Evolutionary conservation across 345 rosid species (phyloP).

Genomic region (Cardamine resedifolia): DNA sequence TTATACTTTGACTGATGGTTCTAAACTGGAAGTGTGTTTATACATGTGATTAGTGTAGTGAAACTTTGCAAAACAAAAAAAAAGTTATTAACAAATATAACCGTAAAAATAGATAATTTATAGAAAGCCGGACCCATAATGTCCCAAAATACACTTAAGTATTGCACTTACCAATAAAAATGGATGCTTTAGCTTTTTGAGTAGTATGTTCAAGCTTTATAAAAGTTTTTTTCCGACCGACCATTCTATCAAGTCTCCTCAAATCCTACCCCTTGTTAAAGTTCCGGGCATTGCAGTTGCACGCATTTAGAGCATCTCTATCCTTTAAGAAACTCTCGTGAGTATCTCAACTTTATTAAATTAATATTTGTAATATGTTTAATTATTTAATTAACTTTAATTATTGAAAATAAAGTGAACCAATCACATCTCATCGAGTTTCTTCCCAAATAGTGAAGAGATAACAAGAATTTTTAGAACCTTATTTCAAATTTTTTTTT

Average conservation of each 20-base stretch:
- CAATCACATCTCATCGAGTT: too few species aligned
- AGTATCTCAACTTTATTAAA: too few species aligned
- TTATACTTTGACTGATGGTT: not conserved
- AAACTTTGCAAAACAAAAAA: not conserved
- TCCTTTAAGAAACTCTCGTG: too few species aligned
- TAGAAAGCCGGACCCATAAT: not conserved
- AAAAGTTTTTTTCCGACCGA: slow-evolving; percentile 21
- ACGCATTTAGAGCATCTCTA: too few species aligned
- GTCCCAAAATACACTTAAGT: slow-evolving; percentile 5
- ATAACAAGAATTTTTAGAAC: too few species aligned
- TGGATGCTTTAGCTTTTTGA: slow-evolving; percentile 8
- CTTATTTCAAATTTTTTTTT: too few species aligned
- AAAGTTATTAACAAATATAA: not conserved
- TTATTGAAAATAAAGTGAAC: too few species aligned
- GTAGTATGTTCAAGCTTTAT: not conserved
- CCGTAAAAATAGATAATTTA: not conserved
- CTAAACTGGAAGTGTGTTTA: not conserved
- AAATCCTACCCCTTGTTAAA: not conserved
- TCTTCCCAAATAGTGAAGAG: too few species aligned
- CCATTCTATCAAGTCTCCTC: slow-evolving; percentile 20
- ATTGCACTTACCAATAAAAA: slow-evolving; percentile 14
- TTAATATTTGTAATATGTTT: too few species aligned
- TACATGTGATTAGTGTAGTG: not conserved
- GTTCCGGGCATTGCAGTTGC: slow-evolving; percentile 2
- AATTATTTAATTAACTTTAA: too few species aligned